A percentile compares a stretch with the other conserved stretches of the same genome.
Evolutionary conservation across 2,329 filamentous ascomycete genomes (phyloP).

Genomic region (Fusarium ramigenum): DNA sequence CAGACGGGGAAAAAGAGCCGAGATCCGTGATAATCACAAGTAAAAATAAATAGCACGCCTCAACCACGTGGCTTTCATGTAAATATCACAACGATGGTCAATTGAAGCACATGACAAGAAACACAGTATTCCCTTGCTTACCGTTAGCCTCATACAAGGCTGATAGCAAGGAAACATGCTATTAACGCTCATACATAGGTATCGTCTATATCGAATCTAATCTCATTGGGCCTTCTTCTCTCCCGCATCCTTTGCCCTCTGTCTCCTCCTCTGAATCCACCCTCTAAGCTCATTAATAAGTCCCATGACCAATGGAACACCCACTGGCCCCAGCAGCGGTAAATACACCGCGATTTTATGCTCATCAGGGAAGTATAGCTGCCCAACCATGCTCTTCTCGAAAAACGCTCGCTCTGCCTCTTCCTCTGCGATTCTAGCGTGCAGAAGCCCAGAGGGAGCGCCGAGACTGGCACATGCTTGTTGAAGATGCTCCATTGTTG

Average conservation of each 20-base stretch:
- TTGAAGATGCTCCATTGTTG: slow-evolving; percentile 80
- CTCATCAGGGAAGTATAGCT: slow-evolving; percentile 98
- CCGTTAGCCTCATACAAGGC: neutral
- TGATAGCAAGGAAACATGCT: neutral
- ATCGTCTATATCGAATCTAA: slow-evolving; percentile 13
- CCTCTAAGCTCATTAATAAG: slow-evolving; percentile 82
- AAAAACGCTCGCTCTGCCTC: slow-evolving; percentile 96
- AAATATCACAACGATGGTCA: neutral
- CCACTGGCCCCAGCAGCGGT: slow-evolving; percentile 88
- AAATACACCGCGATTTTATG: slow-evolving; percentile 98
- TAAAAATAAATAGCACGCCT: slow-evolving; percentile 5
- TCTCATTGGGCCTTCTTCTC: slow-evolving; percentile 50
- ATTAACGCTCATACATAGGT: slow-evolving; percentile 24
- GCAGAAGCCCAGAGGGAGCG: slow-evolving; percentile 73
- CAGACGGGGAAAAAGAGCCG: slow-evolving; percentile 26
- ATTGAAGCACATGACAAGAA: neutral
- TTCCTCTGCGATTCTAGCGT: slow-evolving; percentile 84
- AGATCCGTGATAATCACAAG: slow-evolving; percentile 11
- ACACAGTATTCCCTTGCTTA: neutral
- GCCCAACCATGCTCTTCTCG: slow-evolving; percentile 98
- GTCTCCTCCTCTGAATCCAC: slow-evolving; percentile 60
- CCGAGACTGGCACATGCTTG: slow-evolving; percentile 78
- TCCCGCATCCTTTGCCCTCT: slow-evolving; percentile 52
- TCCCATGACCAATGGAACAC: slow-evolving; percentile 87
- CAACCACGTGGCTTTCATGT: neutral